A percentile compares a stretch with the other conserved stretches of the same genome.
These are phyloP conservation scores for Candida palmyrensis DNA, from an alignment of 805 yeast species.

Conservation along the genomic window DNA sequence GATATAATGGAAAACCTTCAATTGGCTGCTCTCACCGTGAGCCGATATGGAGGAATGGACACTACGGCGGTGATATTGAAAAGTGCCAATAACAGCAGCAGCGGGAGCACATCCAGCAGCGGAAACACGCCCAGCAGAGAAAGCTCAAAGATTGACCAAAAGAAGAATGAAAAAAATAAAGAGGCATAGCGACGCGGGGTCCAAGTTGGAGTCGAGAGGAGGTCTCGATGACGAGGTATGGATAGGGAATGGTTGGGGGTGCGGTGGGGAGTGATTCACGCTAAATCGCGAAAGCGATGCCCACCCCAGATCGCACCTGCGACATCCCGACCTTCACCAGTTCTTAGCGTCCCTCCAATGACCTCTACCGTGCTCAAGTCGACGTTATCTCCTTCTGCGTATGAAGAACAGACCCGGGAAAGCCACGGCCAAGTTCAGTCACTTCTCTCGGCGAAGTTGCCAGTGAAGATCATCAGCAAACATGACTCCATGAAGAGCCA, in stretches of 20 bases:
- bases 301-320: not conserved
- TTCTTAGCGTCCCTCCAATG: not conserved
- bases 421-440: not conserved
- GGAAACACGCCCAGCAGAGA: conserved; percentile 6
- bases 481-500: conserved; percentile 16
- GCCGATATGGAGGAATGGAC: conserved; percentile 19
- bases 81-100: conserved; percentile 11
- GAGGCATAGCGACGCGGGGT: not conserved
- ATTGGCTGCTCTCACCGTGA: conserved; percentile 13
- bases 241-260: not conserved
- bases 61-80: conserved; percentile 14
- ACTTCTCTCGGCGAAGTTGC: not conserved
- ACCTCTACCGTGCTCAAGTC: no score
- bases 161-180: not conserved
- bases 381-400: no score
- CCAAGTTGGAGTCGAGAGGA: not conserved
- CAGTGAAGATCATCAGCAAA: not conserved
- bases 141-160: conserved; percentile 1
- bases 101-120: conserved; percentile 1
- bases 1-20: conserved; percentile 18
- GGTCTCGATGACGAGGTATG: not conserved
- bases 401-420: not conserved
- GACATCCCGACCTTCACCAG: not conserved
- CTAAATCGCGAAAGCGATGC: not conserved
- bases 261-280: not conserved